Evolutionary conservation across 2,329 filamentous ascomycete species (phyloP).

Genomic region (Colletotrichum gloeosporioides): DNA sequence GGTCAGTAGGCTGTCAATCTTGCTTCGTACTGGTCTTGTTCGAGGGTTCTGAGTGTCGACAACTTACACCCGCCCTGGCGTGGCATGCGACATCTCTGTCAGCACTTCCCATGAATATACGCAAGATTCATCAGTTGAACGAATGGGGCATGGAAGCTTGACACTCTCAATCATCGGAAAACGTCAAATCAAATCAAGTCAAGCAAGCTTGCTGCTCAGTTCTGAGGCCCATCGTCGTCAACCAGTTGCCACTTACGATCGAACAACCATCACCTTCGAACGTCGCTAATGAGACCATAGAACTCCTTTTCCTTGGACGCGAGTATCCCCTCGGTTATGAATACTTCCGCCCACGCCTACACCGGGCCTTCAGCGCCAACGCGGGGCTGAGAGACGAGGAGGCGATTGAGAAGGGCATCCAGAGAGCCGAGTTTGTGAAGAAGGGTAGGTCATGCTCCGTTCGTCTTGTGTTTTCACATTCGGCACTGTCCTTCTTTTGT

Average conservation of each 20-base stretch:
- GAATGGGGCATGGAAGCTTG: accelerated
- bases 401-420: conserved; percentile 77
- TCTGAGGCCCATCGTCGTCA: background rate
- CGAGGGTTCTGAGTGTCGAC: background rate
- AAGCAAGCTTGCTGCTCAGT: background rate
- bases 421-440: conserved; percentile 84
- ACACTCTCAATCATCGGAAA: background rate
- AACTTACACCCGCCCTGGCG: background rate
- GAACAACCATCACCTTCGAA: background rate
- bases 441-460: conserved; percentile 66
- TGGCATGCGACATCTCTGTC: background rate
- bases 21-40: background rate
- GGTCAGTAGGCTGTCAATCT: conserved; percentile 53
- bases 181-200: background rate
- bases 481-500: background rate
- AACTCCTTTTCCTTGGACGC: conserved; percentile 82
- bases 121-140: background rate
- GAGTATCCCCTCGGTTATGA: conserved; percentile 84
- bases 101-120: background rate
- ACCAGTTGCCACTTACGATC: background rate
- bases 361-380: conserved; percentile 85
- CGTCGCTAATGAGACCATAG: conserved; percentile 46
- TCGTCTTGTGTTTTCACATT: background rate
- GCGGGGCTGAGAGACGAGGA: conserved; percentile 72
- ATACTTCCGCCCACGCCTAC: conserved; percentile 82